Percentiles rank a stretch among this genome's conserved stretches.
These are phyloP conservation scores for Aegilops longissima DNA, from an alignment of 176 grass and related monocot genomes.

Conservation along the genomic window DNA sequence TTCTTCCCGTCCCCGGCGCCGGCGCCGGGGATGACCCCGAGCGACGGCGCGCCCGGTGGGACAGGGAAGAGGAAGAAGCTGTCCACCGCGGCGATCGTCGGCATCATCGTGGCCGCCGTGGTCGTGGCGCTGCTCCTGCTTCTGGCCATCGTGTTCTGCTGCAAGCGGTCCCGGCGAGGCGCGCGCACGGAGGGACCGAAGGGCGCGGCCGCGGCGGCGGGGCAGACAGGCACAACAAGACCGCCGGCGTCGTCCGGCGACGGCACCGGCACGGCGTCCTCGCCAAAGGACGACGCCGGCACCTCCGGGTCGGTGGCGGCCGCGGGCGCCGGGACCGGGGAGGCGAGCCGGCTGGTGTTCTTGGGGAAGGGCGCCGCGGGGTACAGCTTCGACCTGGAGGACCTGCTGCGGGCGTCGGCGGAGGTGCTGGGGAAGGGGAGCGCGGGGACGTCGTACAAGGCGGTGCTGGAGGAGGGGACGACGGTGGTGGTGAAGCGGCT, in stretches of 20 bases:
- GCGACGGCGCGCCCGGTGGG: background rate
- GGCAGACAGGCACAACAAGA: background rate
- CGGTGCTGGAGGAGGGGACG: conserved; percentile 91
- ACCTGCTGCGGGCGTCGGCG: conserved; percentile 94
- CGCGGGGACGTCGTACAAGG: conserved; percentile 91
- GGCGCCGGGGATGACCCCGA: conserved; percentile 26
- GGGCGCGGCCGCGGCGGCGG: background rate
- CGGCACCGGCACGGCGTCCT: conserved; percentile 54
- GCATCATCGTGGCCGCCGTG: conserved; percentile 58
- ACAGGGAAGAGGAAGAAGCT: conserved; percentile 47
- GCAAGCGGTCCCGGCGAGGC: background rate
- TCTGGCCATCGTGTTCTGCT: conserved; percentile 34
- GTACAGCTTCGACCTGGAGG: conserved; percentile 97
- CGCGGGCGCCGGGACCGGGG: background rate
- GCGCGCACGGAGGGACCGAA: conserved; percentile 3
- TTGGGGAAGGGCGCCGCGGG: conserved; percentile 56
- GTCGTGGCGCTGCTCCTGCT: conserved; percentile 45
- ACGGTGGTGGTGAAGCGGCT: conserved; percentile 97
- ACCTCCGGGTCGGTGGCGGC: conserved; percentile 3
- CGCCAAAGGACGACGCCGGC: conserved; percentile 67
- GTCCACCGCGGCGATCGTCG: conserved; percentile 59
- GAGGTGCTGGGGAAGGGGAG: conserved; percentile 94
- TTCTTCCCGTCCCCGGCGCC: conserved; percentile 59
- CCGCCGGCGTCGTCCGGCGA: background rate
- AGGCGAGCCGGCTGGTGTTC: conserved; percentile 79